Conservation (phyloP, 768 basidiomycete genomes). For the Mycena chlorophos region DNA sequence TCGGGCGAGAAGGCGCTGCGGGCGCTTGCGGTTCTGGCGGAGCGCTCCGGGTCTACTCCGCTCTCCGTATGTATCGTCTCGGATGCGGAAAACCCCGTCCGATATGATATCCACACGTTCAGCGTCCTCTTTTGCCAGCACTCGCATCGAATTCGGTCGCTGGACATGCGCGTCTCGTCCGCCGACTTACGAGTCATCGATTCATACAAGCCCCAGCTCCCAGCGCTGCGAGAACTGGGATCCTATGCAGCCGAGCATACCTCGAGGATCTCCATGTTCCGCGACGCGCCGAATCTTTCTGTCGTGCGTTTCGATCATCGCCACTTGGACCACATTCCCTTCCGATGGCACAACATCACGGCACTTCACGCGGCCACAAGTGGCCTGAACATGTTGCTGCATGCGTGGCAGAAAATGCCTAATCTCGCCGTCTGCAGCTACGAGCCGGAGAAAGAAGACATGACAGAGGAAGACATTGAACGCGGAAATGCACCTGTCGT, state of each 20-base stretch:
- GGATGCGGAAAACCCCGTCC: too few relatives aligned
- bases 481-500: neutral
- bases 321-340: neutral
- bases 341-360: neutral
- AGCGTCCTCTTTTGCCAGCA: neutral
- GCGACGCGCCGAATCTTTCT: too few relatives aligned
- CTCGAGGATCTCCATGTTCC: too few relatives aligned
- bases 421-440: neutral
- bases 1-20: neutral
- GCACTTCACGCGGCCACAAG: neutral
- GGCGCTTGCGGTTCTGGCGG: neutral
- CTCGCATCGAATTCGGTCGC: neutral
- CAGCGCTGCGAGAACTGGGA: neutral
- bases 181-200: neutral
- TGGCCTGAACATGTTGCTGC: neutral
- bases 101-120: neutral
- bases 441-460: neutral
- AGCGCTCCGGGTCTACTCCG: neutral
- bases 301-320: too few relatives aligned
- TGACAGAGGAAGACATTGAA: neutral
- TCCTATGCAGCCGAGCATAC: too few relatives aligned
- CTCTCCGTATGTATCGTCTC: too few relatives aligned
- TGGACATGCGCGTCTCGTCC: neutral
- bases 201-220: neutral
- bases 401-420: neutral